Evolutionary conservation across 169 alveolate genomes (phyloP).

Genomic region (Eimeria necatrix): DNA sequence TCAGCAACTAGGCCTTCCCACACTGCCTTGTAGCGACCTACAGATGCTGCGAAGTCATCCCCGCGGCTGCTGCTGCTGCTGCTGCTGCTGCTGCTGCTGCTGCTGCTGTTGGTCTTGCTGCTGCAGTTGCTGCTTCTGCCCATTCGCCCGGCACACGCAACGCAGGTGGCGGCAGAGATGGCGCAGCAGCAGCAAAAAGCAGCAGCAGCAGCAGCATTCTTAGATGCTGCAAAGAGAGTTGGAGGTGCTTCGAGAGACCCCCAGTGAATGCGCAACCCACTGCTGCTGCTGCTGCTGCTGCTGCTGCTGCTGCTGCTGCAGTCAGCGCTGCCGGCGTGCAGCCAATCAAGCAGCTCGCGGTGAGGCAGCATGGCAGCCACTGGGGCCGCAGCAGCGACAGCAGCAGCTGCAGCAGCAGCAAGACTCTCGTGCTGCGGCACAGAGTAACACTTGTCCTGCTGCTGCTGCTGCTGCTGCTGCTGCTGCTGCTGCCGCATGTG

Average conservation of each 20-base stretch:
- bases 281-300: no score
- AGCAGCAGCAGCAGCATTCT: background rate
- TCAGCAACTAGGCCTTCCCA: conserved; percentile 1
- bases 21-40: background rate
- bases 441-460: background rate
- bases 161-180: conserved; percentile 12
- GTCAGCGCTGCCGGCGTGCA: conserved; percentile 4
- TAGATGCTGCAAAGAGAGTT: background rate
- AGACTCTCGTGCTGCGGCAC: background rate
- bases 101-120: conserved; percentile 34
- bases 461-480: conserved; percentile 48
- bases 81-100: conserved; percentile 43
- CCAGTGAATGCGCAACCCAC: conserved; percentile 6
- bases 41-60: background rate
- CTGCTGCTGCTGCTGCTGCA: conserved; percentile 39
- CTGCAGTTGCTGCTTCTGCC: conserved; percentile 45
- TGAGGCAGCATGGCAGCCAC: conserved; percentile 24
- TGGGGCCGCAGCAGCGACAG: conserved; percentile 19
- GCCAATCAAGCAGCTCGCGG: conserved; percentile 26
- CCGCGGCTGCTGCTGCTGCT: background rate
- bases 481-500: conserved; percentile 1
- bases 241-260: background rate
- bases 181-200: conserved; percentile 51
- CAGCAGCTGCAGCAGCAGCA: conserved; percentile 44
- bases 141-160: conserved; percentile 5